These are phyloP conservation scores for Diaporthe humulicola DNA, from an alignment of 2,329 filamentous ascomycete species.

Conservation along the genomic window DNA sequence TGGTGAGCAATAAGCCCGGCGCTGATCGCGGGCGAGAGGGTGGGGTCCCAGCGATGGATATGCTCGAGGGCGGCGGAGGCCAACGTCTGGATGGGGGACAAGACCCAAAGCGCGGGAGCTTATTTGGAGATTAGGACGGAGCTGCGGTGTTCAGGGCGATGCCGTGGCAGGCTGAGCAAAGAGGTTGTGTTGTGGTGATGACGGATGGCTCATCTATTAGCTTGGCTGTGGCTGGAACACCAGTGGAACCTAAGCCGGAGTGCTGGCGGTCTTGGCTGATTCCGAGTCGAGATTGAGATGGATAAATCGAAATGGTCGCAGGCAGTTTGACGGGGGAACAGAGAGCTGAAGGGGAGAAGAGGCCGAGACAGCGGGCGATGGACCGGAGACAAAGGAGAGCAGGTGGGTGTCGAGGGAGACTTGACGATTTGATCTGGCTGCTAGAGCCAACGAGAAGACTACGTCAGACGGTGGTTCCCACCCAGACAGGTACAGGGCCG, in stretches of 20 bases:
- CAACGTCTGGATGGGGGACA: constrained; percentile 6
- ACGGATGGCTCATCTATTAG: constrained; percentile 29
- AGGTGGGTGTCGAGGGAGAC: neutral
- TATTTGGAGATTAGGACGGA: constrained; percentile 23
- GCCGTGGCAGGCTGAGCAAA: constrained; percentile 10
- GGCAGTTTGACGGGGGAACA: neutral
- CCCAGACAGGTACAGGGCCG: neutral
- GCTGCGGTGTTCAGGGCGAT: neutral
- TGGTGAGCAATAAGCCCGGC: constrained; percentile 17
- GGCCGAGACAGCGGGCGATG: neutral
- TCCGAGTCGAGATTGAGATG: constrained; percentile 18
- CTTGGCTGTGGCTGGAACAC: constrained; percentile 34
- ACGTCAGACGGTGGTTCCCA: constrained; percentile 14
- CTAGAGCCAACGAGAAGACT: neutral
- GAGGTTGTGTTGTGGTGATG: constrained; percentile 31
- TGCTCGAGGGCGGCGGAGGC: neutral
- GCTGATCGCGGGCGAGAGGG: constrained; percentile 10
- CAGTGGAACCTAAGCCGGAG: constrained; percentile 34
- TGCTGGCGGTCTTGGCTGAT: constrained; percentile 27
- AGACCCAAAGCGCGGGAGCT: constrained; percentile 24
- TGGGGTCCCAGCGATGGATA: constrained; percentile 23
- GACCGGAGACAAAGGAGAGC: constrained; percentile 4
- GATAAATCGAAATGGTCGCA: neutral
- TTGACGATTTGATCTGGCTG: neutral
- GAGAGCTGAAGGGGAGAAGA: neutral